These are phyloP conservation scores for Tripidium arundinaceum DNA, from an alignment of 202 grass and related monocot genomes.

Conservation along the genomic window DNA sequence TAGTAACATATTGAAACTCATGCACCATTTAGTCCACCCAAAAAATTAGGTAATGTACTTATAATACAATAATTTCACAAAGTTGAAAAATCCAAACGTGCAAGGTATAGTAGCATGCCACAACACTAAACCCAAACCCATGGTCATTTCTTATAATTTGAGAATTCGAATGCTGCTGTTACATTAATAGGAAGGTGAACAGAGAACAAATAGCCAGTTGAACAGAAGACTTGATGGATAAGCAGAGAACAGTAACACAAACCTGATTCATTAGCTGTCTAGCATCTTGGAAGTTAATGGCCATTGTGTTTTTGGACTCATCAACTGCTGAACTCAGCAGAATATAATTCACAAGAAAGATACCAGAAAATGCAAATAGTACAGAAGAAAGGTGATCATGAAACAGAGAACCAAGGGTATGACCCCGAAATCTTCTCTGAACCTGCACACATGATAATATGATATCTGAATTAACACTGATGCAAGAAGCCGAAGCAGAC, in stretches of 20 bases:
- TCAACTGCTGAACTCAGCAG: constrained; percentile 71
- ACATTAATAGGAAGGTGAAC: background rate
- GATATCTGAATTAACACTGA: constrained; percentile 5
- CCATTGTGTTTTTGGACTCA: constrained; percentile 40
- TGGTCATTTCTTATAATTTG: background rate
- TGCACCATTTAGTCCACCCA: background rate
- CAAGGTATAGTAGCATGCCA: background rate
- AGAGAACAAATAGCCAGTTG: background rate
- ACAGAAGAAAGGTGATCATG: constrained; percentile 77
- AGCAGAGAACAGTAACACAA: background rate
- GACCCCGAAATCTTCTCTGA: constrained; percentile 40
- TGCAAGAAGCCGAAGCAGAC: background rate
- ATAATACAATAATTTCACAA: background rate
- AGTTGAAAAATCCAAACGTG: background rate
- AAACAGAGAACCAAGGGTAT: constrained; percentile 50
- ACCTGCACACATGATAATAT: constrained; percentile 51
- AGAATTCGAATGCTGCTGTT: background rate
- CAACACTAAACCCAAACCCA: background rate
- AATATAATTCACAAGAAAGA: constrained; percentile 83
- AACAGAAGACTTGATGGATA: background rate
- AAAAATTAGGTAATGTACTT: background rate
- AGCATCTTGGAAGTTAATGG: constrained; percentile 53
- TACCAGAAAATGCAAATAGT: constrained; percentile 72
- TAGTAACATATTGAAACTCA: background rate
- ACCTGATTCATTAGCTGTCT: constrained; percentile 78